Evolutionary conservation across 2,329 filamentous ascomycete genomes (phyloP).

Genomic region (Neoarthrinium moseri): DNA sequence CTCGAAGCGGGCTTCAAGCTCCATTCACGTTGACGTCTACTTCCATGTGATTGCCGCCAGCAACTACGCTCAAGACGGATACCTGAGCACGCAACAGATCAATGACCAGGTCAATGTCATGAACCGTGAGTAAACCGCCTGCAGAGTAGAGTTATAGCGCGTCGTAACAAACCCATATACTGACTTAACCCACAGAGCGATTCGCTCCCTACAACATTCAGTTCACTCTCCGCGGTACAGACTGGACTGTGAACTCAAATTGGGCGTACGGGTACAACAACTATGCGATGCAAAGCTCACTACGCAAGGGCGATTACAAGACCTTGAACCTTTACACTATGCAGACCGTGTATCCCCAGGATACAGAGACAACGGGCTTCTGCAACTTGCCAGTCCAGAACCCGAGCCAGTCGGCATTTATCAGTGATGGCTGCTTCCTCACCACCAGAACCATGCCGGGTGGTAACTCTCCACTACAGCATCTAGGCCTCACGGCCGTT

Average conservation of each 20-base stretch:
- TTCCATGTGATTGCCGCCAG: constrained; percentile 24
- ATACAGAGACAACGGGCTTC: constrained; percentile 4
- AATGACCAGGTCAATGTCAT: constrained; percentile 35
- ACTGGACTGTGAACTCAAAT: constrained; percentile 37
- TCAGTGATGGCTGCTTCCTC: constrained; percentile 22
- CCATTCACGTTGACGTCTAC: constrained; percentile 30
- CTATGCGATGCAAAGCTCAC: constrained; percentile 35
- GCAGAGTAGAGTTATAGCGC: too few relatives aligned
- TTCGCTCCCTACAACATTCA: constrained; percentile 37
- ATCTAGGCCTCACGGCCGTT: constrained; percentile 28
- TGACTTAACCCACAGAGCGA: too few relatives aligned
- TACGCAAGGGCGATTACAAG: constrained; percentile 37
- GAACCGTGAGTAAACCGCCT: too few relatives aligned
- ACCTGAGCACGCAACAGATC: constrained; percentile 23
- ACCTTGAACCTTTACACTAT: constrained; percentile 36
- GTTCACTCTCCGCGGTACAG: constrained; percentile 37
- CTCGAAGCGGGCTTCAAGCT: too few relatives aligned
- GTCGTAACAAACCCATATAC: too few relatives aligned
- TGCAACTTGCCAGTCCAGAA: constrained; percentile 14
- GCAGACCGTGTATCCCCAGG: not conserved
- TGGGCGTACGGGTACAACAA: constrained; percentile 36
- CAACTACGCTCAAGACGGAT: constrained; percentile 21
- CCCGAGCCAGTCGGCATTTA: constrained; percentile 13
- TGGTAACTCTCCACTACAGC: constrained; percentile 13
- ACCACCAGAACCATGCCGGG: constrained; percentile 16